phyloP scores from a whole-genome alignment of 2,329 filamentous ascomycete genomes.

The Thielaviopsis populi region DNA sequence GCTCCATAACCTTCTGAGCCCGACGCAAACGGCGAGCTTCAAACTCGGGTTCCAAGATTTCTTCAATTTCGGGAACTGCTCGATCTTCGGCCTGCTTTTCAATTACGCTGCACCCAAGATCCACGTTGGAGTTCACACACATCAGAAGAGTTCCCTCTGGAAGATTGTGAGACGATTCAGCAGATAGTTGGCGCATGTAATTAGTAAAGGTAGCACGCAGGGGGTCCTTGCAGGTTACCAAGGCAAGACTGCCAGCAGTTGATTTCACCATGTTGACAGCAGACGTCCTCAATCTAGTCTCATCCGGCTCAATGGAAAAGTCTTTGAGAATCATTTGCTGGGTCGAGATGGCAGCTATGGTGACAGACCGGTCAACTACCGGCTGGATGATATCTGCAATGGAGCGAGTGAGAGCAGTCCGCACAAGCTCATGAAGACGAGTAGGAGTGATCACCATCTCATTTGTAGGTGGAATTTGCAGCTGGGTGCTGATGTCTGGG shows the following conservation, averaged over 20 bases:
- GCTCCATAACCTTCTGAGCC: constrained; percentile 59
- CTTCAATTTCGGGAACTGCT: constrained; percentile 85
- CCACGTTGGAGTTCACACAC: constrained; percentile 96
- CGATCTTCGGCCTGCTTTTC: constrained; percentile 92
- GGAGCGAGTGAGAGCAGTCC: constrained; percentile 72
- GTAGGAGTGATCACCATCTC: constrained; percentile 60
- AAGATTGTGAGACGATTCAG: constrained; percentile 60
- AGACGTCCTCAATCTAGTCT: constrained; percentile 69
- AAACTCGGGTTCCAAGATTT: constrained; percentile 71
- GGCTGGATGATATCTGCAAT: constrained; percentile 94
- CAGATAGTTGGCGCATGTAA: constrained; percentile 64
- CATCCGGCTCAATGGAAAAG: constrained; percentile 83
- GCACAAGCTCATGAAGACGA: constrained; percentile 61
- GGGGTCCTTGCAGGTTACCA: constrained; percentile 97
- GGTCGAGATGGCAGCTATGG: constrained; percentile 92
- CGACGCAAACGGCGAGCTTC: constrained; percentile 64
- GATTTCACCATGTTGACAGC: constrained; percentile 92
- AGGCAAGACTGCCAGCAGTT: constrained; percentile 78
- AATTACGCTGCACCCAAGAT: constrained; percentile 82
- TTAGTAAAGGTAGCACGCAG: constrained; percentile 94
- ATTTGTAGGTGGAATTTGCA: constrained; percentile 68
- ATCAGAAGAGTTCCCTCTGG: constrained; percentile 93
- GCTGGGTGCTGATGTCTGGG: constrained; percentile 65
- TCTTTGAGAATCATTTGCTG: constrained; percentile 93
- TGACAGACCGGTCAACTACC: constrained; percentile 92